Conservation (phyloP, 257 asterid genomes). For the Capsicum baccatum region DNA sequence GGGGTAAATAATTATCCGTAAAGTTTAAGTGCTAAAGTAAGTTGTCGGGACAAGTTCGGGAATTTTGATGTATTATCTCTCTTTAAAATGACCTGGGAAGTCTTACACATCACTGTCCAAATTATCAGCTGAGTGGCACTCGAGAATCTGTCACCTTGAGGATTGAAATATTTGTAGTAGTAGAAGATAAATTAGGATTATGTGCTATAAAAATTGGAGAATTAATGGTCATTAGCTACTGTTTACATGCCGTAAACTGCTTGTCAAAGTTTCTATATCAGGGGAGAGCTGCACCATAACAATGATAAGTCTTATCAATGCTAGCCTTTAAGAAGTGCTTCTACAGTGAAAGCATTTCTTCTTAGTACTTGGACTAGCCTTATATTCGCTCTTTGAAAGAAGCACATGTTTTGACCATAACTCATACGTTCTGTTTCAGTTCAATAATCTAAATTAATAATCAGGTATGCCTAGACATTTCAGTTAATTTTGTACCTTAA, state of each 20-base stretch:
- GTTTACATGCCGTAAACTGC: neutral
- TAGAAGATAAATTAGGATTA: neutral
- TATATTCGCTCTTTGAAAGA: neutral
- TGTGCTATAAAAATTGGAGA: neutral
- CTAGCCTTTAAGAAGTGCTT: neutral
- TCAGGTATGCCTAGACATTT: neutral
- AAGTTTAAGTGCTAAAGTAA: too few relatives aligned
- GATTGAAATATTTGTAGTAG: neutral
- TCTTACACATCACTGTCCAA: neutral
- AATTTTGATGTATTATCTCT: neutral
- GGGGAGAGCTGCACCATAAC: neutral
- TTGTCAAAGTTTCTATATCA: neutral
- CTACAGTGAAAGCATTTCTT: neutral
- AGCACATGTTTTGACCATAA: neutral
- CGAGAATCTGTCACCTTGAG: neutral
- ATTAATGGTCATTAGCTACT: neutral
- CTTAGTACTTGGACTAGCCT: neutral
- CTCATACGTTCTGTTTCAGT: neutral
- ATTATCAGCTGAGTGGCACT: slow-evolving; percentile 14
- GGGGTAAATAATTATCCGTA: too few relatives aligned
- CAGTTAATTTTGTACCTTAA: neutral
- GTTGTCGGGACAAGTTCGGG: too few relatives aligned
- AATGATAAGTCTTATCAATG: neutral
- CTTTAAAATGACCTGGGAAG: neutral
- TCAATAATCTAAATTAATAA: neutral